phyloP scores from a whole-genome alignment of 169 alveolate species.

The Cryptosporidium ubiquitum region DNA sequence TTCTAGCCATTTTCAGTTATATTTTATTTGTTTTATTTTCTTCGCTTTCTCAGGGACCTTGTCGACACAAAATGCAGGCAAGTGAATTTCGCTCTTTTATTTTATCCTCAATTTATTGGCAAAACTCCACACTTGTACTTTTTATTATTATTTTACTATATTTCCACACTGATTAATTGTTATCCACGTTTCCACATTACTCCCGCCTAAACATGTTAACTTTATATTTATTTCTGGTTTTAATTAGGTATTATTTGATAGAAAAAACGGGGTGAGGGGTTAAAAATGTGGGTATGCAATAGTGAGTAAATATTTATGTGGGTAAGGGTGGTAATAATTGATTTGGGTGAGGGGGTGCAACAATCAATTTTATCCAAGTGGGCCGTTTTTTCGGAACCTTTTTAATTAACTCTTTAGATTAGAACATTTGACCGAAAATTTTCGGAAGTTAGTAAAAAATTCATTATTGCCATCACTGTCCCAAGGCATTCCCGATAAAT shows the following conservation, averaged over 20 bases:
- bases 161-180: constrained; percentile 51
- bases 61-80: constrained; percentile 76
- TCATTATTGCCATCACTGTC: too few relatives aligned
- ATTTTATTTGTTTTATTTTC: constrained; percentile 5
- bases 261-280: neutral
- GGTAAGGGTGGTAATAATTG: neutral
- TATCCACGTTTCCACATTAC: constrained; percentile 41
- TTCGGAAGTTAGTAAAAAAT: too few relatives aligned
- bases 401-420: too few relatives aligned
- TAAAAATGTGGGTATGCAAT: neutral
- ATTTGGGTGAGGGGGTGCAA: neutral
- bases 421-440: too few relatives aligned
- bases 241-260: neutral
- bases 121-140: constrained; percentile 64
- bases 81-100: constrained; percentile 8
- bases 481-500: too few relatives aligned
- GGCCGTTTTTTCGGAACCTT: too few relatives aligned
- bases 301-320: neutral
- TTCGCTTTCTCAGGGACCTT: constrained; percentile 73
- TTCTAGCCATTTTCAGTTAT: constrained; percentile 91
- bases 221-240: neutral
- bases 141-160: neutral
- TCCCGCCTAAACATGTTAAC: constrained; percentile 43
- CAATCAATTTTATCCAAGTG: neutral
- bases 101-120: neutral